Evolutionary conservation across 2,329 filamentous ascomycete species (phyloP).

Genomic region (Diaporthe sp.): DNA sequence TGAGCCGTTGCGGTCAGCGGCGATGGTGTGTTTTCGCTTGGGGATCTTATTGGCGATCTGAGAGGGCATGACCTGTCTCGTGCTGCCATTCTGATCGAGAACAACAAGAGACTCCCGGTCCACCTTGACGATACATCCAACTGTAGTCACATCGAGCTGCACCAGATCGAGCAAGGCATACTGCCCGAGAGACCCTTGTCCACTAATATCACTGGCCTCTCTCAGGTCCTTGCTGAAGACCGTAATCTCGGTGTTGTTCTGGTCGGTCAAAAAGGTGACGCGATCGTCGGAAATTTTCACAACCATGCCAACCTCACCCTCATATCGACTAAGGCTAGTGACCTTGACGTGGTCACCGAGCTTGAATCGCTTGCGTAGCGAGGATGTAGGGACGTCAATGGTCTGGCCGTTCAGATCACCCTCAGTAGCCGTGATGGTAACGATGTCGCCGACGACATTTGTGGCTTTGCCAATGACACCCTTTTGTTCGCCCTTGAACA

Average conservation of each 20-base stretch:
- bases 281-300: constrained; percentile 93
- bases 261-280: constrained; percentile 93
- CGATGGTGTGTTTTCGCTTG: constrained; percentile 85
- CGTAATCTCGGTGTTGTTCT: constrained; percentile 92
- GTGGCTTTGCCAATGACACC: constrained; percentile 89
- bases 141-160: constrained; percentile 91
- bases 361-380: constrained; percentile 91
- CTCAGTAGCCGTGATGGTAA: constrained; percentile 87
- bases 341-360: constrained; percentile 99
- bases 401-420: constrained; percentile 85
- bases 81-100: constrained; percentile 89
- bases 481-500: constrained; percentile 95
- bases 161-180: constrained; percentile 95
- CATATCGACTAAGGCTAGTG: constrained; percentile 93
- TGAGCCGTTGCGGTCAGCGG: constrained; percentile 91
- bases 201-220: constrained; percentile 92
- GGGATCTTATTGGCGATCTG: constrained; percentile 93
- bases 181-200: constrained; percentile 86
- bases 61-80: constrained; percentile 86
- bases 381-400: constrained; percentile 93
- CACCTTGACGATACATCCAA: constrained; percentile 94
- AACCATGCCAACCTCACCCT: constrained; percentile 97
- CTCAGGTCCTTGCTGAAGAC: constrained; percentile 98
- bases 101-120: constrained; percentile 93
- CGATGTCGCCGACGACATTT: constrained; percentile 91